A percentile compares a stretch with the other conserved stretches of the same genome.
Evolutionary conservation across 106 monocot species (phyloP).

Genomic region (Dendrobium officinale): DNA sequence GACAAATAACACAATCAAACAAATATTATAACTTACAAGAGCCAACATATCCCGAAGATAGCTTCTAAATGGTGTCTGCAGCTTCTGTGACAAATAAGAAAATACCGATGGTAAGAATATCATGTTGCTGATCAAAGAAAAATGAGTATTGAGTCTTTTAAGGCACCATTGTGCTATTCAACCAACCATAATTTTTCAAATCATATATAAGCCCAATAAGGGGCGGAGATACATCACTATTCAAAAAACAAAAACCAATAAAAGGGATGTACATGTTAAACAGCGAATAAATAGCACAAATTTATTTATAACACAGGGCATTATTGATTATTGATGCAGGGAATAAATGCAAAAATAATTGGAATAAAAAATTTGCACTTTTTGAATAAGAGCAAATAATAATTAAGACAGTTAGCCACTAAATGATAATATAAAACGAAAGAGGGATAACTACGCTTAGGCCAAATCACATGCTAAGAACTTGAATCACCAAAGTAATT

Average conservation of each 20-base stretch:
- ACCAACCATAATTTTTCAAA: neutral
- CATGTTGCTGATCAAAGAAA: neutral
- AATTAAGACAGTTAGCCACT: too few species aligned
- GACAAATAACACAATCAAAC: neutral
- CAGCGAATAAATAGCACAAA: neutral
- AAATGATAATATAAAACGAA: too few species aligned
- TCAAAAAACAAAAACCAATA: neutral
- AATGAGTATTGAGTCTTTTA: neutral
- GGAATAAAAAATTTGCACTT: too few species aligned
- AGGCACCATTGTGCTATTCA: too few species aligned
- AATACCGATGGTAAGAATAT: neutral
- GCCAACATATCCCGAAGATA: slow-evolving; percentile 45
- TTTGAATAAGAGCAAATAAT: too few species aligned
- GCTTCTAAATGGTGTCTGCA: slow-evolving; percentile 45
- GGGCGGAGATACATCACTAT: neutral
- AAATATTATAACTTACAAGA: slow-evolving; percentile 26
- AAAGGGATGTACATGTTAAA: neutral
- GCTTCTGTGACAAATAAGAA: slow-evolving; percentile 17
- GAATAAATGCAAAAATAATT: too few species aligned
- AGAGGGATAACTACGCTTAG: too few species aligned
- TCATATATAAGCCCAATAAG: neutral
- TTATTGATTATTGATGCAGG: neutral
- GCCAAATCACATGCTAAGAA: too few species aligned
- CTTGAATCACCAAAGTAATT: too few species aligned
- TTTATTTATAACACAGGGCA: neutral